phyloP scores from a whole-genome alignment of 2,329 filamentous ascomycete genomes.

The Chrysoporthe cubensis region DNA sequence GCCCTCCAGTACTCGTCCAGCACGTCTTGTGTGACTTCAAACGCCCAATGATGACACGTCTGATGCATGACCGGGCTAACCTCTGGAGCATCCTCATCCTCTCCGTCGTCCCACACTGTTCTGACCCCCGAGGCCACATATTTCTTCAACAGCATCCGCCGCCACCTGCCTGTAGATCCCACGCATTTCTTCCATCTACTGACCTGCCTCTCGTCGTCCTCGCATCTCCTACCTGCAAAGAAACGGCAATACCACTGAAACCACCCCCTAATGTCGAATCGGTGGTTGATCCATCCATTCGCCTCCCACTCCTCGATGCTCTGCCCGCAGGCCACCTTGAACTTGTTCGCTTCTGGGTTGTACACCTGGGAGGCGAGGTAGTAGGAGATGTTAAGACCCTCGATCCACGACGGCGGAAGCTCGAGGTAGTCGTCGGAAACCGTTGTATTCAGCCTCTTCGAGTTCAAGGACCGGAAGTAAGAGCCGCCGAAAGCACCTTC shows the following conservation, averaged over 20 bases:
- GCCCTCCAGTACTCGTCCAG: slow-evolving; percentile 52
- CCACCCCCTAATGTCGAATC: slow-evolving; percentile 57
- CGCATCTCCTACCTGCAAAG: slow-evolving; percentile 53
- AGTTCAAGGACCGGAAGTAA: slow-evolving; percentile 54
- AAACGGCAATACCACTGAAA: slow-evolving; percentile 62
- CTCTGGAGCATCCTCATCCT: slow-evolving; percentile 43
- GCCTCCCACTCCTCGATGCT: slow-evolving; percentile 60
- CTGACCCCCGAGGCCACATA: slow-evolving; percentile 48
- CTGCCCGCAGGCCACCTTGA: slow-evolving; percentile 55
- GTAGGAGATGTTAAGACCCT: slow-evolving; percentile 41
- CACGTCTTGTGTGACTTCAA: slow-evolving; percentile 53
- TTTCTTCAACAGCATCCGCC: slow-evolving; percentile 54
- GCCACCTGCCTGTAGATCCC: slow-evolving; percentile 55
- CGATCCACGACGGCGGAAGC: slow-evolving; percentile 48
- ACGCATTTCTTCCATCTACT: slow-evolving; percentile 57
- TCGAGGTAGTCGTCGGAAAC: slow-evolving; percentile 52
- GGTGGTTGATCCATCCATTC: slow-evolving; percentile 58
- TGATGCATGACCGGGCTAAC: slow-evolving; percentile 61
- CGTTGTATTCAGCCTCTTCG: slow-evolving; percentile 44
- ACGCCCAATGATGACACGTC: slow-evolving; percentile 61
- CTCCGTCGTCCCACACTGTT: slow-evolving; percentile 51
- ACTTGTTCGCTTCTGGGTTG: slow-evolving; percentile 55
- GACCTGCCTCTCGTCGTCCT: slow-evolving; percentile 56
- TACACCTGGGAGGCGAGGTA: slow-evolving; percentile 48
- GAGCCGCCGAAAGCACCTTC: slow-evolving; percentile 57